Conservation (phyloP, 148 eudicot species). For the Drosera capensis region DNA sequence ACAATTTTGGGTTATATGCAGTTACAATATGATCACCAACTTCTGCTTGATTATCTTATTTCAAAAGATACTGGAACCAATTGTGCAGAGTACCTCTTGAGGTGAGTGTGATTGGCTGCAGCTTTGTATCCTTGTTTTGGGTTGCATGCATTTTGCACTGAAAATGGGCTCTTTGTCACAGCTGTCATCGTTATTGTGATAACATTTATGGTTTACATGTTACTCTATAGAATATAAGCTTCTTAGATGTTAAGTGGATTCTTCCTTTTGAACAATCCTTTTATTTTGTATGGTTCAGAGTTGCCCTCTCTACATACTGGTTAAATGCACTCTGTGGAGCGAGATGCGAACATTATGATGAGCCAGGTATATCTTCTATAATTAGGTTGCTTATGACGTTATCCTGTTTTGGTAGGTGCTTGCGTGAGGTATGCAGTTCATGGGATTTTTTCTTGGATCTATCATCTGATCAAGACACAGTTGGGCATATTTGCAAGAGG, state of each 20-base stretch:
- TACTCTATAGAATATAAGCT: too few species aligned
- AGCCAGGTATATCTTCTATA: too few species aligned
- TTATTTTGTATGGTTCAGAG: too few species aligned
- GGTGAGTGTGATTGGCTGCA: conserved; percentile 26
- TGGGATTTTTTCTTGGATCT: conserved; percentile 43
- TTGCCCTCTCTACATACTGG: too few species aligned
- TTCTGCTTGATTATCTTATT: conserved; percentile 92
- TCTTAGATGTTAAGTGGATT: too few species aligned
- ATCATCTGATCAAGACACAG: conserved; percentile 11
- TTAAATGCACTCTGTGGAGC: too few species aligned
- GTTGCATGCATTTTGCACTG: neutral
- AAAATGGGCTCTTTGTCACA: too few species aligned
- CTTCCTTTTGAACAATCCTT: too few species aligned
- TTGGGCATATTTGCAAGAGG: conserved; percentile 25
- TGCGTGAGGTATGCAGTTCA: conserved; percentile 60
- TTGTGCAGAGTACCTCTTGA: conserved; percentile 81
- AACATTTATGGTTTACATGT: too few species aligned
- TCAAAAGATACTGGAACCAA: conserved; percentile 68
- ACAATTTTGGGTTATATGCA: conserved; percentile 17
- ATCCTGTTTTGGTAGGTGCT: conserved; percentile 26
- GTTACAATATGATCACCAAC: conserved; percentile 85
- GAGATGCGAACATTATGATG: too few species aligned
- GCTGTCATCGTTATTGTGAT: too few species aligned
- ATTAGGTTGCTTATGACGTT: neutral
- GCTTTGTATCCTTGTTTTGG: neutral